phyloP scores from a whole-genome alignment of 2,329 filamentous ascomycete species.

The Xylaria sp. region DNA sequence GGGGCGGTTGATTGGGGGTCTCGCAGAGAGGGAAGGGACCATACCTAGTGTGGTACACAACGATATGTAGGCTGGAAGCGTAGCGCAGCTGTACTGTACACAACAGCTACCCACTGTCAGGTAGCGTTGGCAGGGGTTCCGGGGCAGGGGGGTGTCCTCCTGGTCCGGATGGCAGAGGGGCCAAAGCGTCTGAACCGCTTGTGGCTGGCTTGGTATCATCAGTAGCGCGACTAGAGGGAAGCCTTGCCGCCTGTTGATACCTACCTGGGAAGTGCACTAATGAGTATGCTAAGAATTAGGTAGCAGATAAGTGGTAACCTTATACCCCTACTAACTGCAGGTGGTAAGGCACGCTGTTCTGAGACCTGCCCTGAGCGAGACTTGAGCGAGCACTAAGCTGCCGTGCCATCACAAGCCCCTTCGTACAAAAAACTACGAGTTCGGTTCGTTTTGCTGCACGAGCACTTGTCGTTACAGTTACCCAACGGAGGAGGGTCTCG shows the following conservation, averaged over 20 bases:
- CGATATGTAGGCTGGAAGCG: background rate
- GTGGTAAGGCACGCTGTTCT: background rate
- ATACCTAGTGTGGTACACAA: background rate
- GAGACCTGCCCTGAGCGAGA: no score
- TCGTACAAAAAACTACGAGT: background rate
- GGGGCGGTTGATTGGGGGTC: slow-evolving; percentile 29
- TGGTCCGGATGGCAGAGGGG: slow-evolving; percentile 24
- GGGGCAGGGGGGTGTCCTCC: slow-evolving; percentile 17
- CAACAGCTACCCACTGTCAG: background rate
- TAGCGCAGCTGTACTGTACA: background rate
- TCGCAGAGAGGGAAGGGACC: slow-evolving; percentile 13
- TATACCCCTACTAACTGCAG: background rate
- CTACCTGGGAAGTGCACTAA: background rate
- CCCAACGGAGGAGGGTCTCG: background rate
- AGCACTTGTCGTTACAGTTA: background rate
- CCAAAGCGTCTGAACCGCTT: slow-evolving; percentile 32
- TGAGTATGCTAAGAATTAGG: background rate
- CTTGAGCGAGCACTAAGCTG: no score
- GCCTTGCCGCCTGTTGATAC: slow-evolving; percentile 12
- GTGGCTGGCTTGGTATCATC: slow-evolving; percentile 27
- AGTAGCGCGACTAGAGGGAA: slow-evolving; percentile 8
- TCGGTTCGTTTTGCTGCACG: background rate
- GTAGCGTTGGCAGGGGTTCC: slow-evolving; percentile 17
- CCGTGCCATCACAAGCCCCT: no score
- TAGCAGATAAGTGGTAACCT: background rate